Conservation (phyloP, 345 rosid genomes). For the Brassica incana region DNA sequence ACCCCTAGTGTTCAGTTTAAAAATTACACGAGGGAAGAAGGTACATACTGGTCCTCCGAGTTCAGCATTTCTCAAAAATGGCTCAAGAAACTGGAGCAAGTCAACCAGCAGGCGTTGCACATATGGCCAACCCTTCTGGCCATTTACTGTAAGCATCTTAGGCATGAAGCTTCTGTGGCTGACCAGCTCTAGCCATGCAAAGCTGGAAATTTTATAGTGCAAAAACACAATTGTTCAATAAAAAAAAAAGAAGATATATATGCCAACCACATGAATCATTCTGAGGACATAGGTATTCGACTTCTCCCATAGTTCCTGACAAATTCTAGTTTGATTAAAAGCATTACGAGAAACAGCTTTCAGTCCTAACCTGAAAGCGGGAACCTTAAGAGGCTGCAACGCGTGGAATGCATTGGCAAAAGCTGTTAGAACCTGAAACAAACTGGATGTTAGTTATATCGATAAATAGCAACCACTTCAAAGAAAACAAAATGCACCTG, state of each 20-base stretch:
- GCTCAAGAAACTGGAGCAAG: slow-evolving; percentile 94
- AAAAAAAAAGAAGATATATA: not conserved
- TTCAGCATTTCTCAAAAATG: slow-evolving; percentile 91
- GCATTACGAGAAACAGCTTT: not conserved
- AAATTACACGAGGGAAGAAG: slow-evolving; percentile 19
- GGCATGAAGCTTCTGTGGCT: slow-evolving; percentile 99
- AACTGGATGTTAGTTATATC: slow-evolving; percentile 24
- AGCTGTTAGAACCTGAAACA: slow-evolving; percentile 72
- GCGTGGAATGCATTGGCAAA: slow-evolving; percentile 89
- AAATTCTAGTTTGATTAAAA: slow-evolving; percentile 1
- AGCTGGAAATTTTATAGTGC: slow-evolving; percentile 50
- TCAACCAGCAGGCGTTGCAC: slow-evolving; percentile 86
- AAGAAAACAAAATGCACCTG: slow-evolving; percentile 54
- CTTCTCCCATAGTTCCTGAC: slow-evolving; percentile 4
- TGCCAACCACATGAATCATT: slow-evolving; percentile 2
- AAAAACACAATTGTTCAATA: not conserved
- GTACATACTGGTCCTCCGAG: slow-evolving; percentile 70
- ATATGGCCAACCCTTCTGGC: slow-evolving; percentile 94
- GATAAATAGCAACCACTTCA: slow-evolving; percentile 8
- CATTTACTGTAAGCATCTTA: slow-evolving; percentile 79
- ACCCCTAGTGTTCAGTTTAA: not conserved
- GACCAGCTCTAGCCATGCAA: slow-evolving; percentile 96
- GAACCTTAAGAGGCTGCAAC: slow-evolving; percentile 89
- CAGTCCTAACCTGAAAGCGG: slow-evolving; percentile 78
- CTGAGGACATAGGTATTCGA: not conserved